A percentile compares a stretch with the other conserved stretches of the same genome.
These are phyloP conservation scores for Vinca minor DNA, from an alignment of 257 asterid species.

Conservation along the genomic window DNA sequence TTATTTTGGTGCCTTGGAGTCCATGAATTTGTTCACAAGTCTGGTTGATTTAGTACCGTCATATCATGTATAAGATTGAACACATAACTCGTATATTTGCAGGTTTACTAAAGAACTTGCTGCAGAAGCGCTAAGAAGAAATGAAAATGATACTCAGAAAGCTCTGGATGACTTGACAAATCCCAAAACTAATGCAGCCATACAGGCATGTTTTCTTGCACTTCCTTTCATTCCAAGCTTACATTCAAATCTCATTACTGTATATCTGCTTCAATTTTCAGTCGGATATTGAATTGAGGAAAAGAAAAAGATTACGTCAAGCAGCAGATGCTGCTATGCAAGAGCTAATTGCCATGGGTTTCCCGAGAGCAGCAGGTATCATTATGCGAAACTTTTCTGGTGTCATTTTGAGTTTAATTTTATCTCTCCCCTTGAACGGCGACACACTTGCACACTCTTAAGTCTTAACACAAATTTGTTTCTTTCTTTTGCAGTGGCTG, in stretches of 20 bases:
- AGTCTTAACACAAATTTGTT: no score
- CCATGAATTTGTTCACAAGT: background rate
- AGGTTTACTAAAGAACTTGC: slow-evolving; percentile 74
- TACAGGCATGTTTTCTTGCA: slow-evolving; percentile 49
- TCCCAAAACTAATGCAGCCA: slow-evolving; percentile 51
- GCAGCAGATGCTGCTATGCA: slow-evolving; percentile 38
- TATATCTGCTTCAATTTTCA: slow-evolving; percentile 26
- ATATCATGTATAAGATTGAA: background rate
- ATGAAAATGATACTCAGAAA: slow-evolving; percentile 74
- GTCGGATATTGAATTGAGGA: slow-evolving; percentile 56
- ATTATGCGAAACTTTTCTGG: background rate
- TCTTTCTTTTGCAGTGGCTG: slow-evolving; percentile 39
- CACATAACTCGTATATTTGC: slow-evolving; percentile 12
- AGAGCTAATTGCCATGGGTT: slow-evolving; percentile 58
- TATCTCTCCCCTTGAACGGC: no score
- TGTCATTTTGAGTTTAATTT: background rate
- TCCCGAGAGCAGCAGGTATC: slow-evolving; percentile 58
- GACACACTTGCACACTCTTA: no score
- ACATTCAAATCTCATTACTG: slow-evolving; percentile 3
- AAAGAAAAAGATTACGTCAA: slow-evolving; percentile 45
- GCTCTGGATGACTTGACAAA: slow-evolving; percentile 86
- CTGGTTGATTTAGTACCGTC: no score
- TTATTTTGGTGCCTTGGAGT: background rate
- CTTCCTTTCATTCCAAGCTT: slow-evolving; percentile 1
- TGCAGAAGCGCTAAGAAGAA: slow-evolving; percentile 92